Base-by-base conservation (phyloP, 2,329 filamentous ascomycete species). In the Penicillium sclerotigenum region DNA sequence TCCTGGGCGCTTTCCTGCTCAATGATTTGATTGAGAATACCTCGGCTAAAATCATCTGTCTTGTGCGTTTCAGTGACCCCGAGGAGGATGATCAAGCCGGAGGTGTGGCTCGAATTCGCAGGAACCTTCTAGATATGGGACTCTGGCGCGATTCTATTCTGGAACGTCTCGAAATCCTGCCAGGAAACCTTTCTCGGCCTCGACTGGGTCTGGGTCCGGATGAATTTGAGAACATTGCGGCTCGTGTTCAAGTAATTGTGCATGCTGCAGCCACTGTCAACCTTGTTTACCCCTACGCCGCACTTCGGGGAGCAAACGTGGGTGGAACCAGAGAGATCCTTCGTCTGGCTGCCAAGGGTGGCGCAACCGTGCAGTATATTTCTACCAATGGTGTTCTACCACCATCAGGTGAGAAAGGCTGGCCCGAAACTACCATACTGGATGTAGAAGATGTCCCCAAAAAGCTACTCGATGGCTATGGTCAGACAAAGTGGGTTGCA, bases 321-420 rank as follows among this genome's bases (percentile, higher is more conserved):
- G 84, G 84, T n/a, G 89, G 89, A n/a, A 91, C 89, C 0, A 79
- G 83, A 40, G 88, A 92, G 68, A 83, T 92, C 37, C 73, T 93
- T 49, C 86, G 89, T 41, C 77, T 93, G 26, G 89, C 89, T 0
- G 81, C 83, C 55, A 80, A 81, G 36, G 82, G 80, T 24, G 86
- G 86, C 13, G 87, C 88, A 1, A 91, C 89, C 0, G 80, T 92
- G 1, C 88, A 92, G 64, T 89, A 92, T 59, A 79, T 92, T 1
- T 92, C 89, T 0, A 92, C 89, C 0, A 92, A 92, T 62, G 89
- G 89, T 48, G 89, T 93, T 2, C 73, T 93, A 34, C 88, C 89
- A 1, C 83, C 87, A 8, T 89, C 87, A 0, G 62, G 52, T 7
- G 80, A 81, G 5, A 79, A 85, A 37, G 87, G 88, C 11, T 92